Base-by-base conservation (phyloP, 2,329 filamentous ascomycete species). In the Zymoseptoria crescenta region DNA sequence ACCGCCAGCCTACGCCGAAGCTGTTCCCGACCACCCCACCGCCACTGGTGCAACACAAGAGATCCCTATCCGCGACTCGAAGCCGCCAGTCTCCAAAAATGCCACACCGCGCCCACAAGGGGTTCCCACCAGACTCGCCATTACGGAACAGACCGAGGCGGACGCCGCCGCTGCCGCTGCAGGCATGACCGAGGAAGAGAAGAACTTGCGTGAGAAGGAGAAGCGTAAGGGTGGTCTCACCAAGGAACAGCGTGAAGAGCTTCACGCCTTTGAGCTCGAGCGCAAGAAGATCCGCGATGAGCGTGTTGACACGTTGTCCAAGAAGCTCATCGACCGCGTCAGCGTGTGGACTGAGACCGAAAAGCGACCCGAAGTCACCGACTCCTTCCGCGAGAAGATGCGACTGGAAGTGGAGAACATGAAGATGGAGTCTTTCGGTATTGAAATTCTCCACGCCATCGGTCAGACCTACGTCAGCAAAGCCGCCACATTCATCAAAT, bases 381-480 rank as follows among this genome's bases (percentile, higher is more conserved):
- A 78, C 59, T 89, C 94, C 0, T 99, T 97, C 79, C 87, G 92
- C 73, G 90, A 93, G 73, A 96, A 99, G 83, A 96, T 89, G 66
- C 84, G 87, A 49, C 85, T 97, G 49, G 94, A 99, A 77, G 90
- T 96, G 27, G 94, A 99, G 79, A 96, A 97, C 72, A 80, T 99
- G 68, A 99, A 97, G 81, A 99, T 99, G 91, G 94, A 99, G 77
- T 95, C 89, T 0, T 99, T 99, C 68, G 94, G 94, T 55, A 81
- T 99, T 49, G 94, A 99, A 68, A 97, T 97, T 67, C 80, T 96
- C 54, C 93, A 97, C 74, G 92, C 94, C 52, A 95, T 99, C 69
- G 94, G 94, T 16, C 82, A 88, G 67, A 96, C 91, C 3, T 99
- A 99, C 74, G 77, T 94, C 28, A 85, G 86, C 73, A 97, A 97